Percentiles rank a stretch among this genome's conserved stretches.
These are phyloP conservation scores for Avena eriantha DNA, from an alignment of 176 grass and related monocot species.

Conservation along the genomic window DNA sequence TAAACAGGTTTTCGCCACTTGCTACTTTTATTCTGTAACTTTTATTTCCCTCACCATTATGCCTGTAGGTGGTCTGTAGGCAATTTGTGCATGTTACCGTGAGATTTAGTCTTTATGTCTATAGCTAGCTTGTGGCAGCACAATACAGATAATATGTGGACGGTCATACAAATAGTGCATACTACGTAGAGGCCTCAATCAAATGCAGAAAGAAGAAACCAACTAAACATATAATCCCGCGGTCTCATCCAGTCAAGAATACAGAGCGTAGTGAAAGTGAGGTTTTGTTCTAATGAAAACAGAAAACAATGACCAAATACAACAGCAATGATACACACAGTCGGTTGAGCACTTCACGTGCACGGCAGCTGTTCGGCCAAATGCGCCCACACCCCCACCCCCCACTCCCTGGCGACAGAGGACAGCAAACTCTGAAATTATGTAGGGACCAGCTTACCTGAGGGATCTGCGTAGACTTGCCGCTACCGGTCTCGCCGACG, in stretches of 20 bases:
- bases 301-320: background rate
- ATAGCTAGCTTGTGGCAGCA: background rate
- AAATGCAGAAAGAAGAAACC: constrained; percentile 7
- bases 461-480: constrained; percentile 95
- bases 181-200: background rate
- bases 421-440: background rate
- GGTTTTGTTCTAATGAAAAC: background rate
- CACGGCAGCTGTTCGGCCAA: constrained; percentile 38
- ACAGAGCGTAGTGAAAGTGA: background rate
- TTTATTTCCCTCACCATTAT: background rate
- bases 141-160: background rate
- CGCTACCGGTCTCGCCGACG: constrained; percentile 91
- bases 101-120: background rate
- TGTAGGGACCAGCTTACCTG: constrained; percentile 46
- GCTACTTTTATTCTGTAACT: background rate
- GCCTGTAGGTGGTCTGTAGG: background rate
- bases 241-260: background rate
- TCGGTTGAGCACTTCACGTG: background rate
- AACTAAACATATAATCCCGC: background rate
- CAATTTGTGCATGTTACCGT: background rate
- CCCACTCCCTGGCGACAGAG: background rate
- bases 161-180: background rate
- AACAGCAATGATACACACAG: background rate
- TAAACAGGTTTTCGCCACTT: background rate
- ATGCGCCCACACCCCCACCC: constrained; percentile 15